phyloP scores from a whole-genome alignment of 306 rosid genomes.

The Morella rubra region DNA sequence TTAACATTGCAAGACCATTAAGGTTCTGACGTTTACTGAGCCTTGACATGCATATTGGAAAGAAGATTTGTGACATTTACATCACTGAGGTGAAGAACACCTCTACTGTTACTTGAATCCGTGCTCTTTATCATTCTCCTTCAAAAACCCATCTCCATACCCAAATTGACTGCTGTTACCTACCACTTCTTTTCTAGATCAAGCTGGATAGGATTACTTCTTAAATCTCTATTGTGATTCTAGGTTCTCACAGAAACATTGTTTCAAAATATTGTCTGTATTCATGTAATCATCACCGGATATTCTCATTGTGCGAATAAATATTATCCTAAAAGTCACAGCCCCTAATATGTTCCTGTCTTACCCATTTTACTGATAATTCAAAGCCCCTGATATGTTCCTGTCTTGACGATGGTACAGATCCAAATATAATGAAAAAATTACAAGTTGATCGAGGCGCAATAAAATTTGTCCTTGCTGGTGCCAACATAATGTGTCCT shows the following conservation, averaged over 20 bases:
- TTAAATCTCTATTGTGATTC: background rate
- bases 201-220: background rate
- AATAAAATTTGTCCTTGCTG: constrained; percentile 86
- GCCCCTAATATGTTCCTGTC: background rate
- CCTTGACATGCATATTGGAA: background rate
- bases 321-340: background rate
- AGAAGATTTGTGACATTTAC: background rate
- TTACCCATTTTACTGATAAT: constrained; percentile 47
- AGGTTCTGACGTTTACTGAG: background rate
- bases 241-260: background rate
- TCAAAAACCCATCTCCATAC: background rate
- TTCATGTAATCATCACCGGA: background rate
- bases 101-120: background rate
- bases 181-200: constrained; percentile 2
- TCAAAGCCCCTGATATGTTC: background rate
- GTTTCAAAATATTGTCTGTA: background rate
- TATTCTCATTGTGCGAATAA: background rate
- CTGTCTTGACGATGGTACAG: constrained; percentile 41
- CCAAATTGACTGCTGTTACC: constrained; percentile 11
- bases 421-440: constrained; percentile 90
- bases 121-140: background rate
- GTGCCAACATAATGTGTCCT: constrained; percentile 99
- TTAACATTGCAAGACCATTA: background rate
- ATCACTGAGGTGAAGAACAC: background rate
- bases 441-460: constrained; percentile 96